Evolutionary conservation across 2,329 filamentous ascomycete genomes (phyloP), one percentile per base, ranked within the genome.

Genomic region (Botrytis cinerea): DNA sequence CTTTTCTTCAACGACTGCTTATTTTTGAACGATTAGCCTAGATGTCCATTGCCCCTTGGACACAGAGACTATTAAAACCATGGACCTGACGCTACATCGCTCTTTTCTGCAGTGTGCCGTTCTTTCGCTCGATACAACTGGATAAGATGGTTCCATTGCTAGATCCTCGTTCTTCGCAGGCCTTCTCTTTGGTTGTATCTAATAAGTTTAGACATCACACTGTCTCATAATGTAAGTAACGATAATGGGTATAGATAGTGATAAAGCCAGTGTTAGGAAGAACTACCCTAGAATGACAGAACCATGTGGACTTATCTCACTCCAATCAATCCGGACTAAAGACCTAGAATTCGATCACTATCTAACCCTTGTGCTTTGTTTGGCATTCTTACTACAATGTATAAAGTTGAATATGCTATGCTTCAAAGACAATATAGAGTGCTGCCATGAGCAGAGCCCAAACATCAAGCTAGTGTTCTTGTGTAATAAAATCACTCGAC

Each of bases 31-130:
- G 1, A 38, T 14, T 7, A 12, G 35, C 22, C 1, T n/a, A 8
- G 8, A 18, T 8, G 2, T n/a, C 0, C 10, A 4, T 8, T 16
- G n/a, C 22, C 2, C 20, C 25, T 16, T n/a, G 35, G 18, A 0
- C 4, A 2, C 7, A 62, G 35, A 62, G 1, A 8, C 22, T n/a
- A 18, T 16, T 4, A 4, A 1, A n/a, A 18, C 60, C 25, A 40
- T 62, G 35, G n/a, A 43, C 22, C 14, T 18, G 25, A 25, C 59
- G 20, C 18, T 38, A 25, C 20, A 2, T 9, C 20, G 20, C 18
- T 38, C 4, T 38, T 25, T 14, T 35, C 10, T 14, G 22, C 10
- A 25, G 16, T 25, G 10, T 12, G 10, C 5, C 22, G 20, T 18
- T 51, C 32, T 46, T 28, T 9, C 7, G 4, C 8, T 25, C 45